A percentile compares a stretch with the other conserved stretches of the same genome.
These are phyloP conservation scores for Pseudocercospora crystallina DNA, from an alignment of 2,329 filamentous ascomycete species.

Conservation along the genomic window DNA sequence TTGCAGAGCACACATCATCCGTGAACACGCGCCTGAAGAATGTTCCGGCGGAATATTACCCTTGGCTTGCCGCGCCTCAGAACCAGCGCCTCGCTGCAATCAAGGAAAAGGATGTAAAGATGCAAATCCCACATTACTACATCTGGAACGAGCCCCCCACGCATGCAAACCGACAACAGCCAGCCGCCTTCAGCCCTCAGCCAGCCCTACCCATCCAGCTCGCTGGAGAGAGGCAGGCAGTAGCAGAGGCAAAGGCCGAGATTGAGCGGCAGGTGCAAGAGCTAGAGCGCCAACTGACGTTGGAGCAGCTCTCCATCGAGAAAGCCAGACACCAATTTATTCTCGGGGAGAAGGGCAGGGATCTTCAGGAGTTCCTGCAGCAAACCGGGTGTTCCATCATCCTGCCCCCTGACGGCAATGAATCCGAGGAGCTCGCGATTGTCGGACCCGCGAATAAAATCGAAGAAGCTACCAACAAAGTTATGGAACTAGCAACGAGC, in stretches of 20 bases:
- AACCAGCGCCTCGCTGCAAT: conserved; percentile 67
- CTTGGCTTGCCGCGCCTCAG: conserved; percentile 83
- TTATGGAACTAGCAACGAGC: conserved; percentile 82
- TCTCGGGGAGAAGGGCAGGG: conserved; percentile 76
- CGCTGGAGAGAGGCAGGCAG: conserved; percentile 78
- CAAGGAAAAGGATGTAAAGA: conserved; percentile 72
- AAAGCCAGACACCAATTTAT: conserved; percentile 93
- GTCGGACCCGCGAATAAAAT: conserved; percentile 74
- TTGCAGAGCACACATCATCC: conserved; percentile 79
- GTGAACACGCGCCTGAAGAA: conserved; percentile 78
- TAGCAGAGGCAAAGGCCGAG: conserved; percentile 74
- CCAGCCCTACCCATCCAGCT: conserved; percentile 78
- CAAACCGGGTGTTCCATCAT: conserved; percentile 90
- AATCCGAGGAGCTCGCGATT: conserved; percentile 80
- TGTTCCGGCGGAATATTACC: conserved; percentile 89
- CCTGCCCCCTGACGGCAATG: conserved; percentile 70
- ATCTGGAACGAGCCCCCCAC: conserved; percentile 68
- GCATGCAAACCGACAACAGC: conserved; percentile 61
- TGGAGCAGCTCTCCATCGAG: conserved; percentile 79
- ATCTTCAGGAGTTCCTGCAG: conserved; percentile 80
- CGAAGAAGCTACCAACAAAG: conserved; percentile 72
- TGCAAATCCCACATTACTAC: conserved; percentile 80
- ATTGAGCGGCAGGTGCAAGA: conserved; percentile 78
- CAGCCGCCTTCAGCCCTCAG: conserved; percentile 69
- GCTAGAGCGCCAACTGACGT: conserved; percentile 70